Evolutionary conservation across 2,329 filamentous ascomycete genomes (phyloP), one percentile per base, ranked within the genome.

Genomic region (Apiospora phragmitis): DNA sequence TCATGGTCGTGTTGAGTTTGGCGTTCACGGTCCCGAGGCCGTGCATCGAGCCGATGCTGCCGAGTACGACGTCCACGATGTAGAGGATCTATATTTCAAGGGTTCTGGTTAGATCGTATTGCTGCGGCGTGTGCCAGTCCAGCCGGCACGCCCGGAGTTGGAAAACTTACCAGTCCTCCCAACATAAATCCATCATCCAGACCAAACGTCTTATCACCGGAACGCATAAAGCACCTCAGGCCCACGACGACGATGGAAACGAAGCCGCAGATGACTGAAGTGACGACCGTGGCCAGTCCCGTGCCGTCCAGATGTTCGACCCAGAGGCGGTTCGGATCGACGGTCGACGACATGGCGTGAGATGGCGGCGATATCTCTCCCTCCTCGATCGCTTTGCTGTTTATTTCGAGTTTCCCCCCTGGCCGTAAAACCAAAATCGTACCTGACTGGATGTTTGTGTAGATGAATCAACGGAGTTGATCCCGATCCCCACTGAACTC

Each of bases 11-110:
- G 68, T 78, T 78, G 18, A 76, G 73, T n/a, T 74, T 67, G 16
- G 62, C 73, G 32, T 77, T 72, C 12, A 69, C 68, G 4, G 71
- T 74, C 4, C 77, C 77, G 2, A 79, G 51, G 4, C 77, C 77
- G 12, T 73, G 68, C 45, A 73, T 71, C 43, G 71, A 67, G 35
- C 71, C 73, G 35, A 68, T 59, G 59, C 67, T 67, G 16, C 70
- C 72, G 16, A 74, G 68, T 8, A 29, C 62, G 21, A 72, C 70
- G 16, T 69, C 68, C 45, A 68, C 73, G 18, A 72, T 55, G 68
- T 74, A 74, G 21, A 67, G 42, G 45, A 70, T 16, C 67, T 71
- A 21, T 43, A 29, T 8, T 62, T 38, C 29, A n/a, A 35, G 38
- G 35, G 24, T 16, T 66, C 18, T 41, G 24, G 41, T 51, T 8